Percentiles rank a stretch among this genome's conserved stretches.
Conservation (phyloP, 106 monocot species). For the Posidonia australis region DNA sequence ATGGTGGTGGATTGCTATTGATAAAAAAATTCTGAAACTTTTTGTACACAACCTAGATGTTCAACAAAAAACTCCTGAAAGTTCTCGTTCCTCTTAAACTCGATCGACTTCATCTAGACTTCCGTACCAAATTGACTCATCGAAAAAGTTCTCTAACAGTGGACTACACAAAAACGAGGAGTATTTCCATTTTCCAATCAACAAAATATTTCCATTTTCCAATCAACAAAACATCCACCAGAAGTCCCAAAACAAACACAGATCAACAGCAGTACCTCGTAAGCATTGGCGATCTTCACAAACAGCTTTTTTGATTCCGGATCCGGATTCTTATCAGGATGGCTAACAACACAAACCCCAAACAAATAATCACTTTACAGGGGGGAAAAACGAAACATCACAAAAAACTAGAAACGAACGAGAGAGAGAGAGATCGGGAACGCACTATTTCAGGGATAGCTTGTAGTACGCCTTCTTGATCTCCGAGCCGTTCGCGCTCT, state of each 20-base stretch:
- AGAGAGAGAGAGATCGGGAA: not conserved
- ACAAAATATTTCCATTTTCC: too few species aligned
- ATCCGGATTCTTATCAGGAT: slow-evolving; percentile 97
- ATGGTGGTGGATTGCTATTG: too few species aligned
- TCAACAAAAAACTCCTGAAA: too few species aligned
- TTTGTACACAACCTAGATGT: too few species aligned
- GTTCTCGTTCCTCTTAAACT: too few species aligned
- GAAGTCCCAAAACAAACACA: not conserved
- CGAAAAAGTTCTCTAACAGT: too few species aligned
- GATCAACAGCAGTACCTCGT: slow-evolving; percentile 45
- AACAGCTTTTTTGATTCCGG: slow-evolving; percentile 87
- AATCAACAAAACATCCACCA: too few species aligned
- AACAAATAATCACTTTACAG: not conserved
- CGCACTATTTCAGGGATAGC: slow-evolving; percentile 90
- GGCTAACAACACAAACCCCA: slow-evolving; percentile 27
- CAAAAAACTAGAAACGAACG: not conserved
- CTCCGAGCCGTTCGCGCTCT: slow-evolving; percentile 86
- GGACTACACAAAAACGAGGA: too few species aligned
- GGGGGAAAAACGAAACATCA: not conserved
- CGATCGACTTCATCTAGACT: too few species aligned
- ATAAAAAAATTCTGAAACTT: too few species aligned
- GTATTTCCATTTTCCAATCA: too few species aligned
- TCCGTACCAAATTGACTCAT: too few species aligned
- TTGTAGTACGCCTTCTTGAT: slow-evolving; percentile 99
- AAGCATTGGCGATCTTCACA: slow-evolving; percentile 86